Percentiles rank a stretch among this genome's conserved stretches.
Evolutionary conservation across 2,329 filamentous ascomycete species (phyloP).

Genomic region (Purpureocillium lavendulum): DNA sequence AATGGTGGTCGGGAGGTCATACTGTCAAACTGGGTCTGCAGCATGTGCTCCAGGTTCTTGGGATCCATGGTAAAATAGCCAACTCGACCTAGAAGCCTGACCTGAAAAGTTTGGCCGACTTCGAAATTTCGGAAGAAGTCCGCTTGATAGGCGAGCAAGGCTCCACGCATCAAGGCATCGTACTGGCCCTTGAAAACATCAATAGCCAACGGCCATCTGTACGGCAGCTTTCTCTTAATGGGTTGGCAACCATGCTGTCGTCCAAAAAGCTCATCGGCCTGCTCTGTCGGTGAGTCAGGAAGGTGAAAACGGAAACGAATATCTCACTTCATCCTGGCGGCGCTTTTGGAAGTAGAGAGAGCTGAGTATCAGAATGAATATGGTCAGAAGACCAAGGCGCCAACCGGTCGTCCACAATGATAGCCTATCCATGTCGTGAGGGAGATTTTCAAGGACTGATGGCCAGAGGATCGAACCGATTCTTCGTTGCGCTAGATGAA

Average conservation of each 20-base stretch:
- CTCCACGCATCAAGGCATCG: background rate
- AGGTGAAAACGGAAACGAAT: background rate
- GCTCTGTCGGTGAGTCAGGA: background rate
- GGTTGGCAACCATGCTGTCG: background rate
- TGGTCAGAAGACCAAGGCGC: background rate
- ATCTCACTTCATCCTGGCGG: background rate
- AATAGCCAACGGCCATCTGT: constrained; percentile 1
- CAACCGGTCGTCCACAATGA: background rate
- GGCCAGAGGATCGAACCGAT: no score
- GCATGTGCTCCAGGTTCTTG: background rate
- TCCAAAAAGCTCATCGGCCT: background rate
- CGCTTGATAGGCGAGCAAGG: background rate
- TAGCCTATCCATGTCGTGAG: background rate
- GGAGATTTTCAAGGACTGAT: no score
- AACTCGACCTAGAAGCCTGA: background rate
- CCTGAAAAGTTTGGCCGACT: background rate
- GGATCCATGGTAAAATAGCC: background rate
- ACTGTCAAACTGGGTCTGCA: background rate
- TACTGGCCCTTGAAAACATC: background rate
- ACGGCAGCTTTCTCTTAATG: background rate
- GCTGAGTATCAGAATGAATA: background rate
- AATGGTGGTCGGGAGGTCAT: background rate
- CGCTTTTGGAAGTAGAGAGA: background rate
- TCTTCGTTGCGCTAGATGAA: no score
- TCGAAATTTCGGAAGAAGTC: background rate